phyloP scores from a whole-genome alignment of 2,329 filamentous ascomycete genomes.

The Taxawa tesnikishii region DNA sequence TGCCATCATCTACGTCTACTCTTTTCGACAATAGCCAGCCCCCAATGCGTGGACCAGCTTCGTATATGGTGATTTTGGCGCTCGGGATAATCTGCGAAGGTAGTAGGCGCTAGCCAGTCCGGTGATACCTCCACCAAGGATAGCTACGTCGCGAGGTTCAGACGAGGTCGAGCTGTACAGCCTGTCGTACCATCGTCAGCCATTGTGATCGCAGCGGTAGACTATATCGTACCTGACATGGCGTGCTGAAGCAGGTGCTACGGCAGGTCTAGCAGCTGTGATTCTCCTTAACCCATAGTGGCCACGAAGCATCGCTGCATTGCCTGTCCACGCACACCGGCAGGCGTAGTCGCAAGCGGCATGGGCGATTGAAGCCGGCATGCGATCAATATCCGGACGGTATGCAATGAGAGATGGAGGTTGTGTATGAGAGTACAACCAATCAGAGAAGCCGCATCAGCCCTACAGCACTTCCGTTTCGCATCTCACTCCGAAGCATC shows the following conservation, averaged over 20 bases:
- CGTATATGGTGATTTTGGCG: slow-evolving; percentile 69
- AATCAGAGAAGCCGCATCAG: too few relatives aligned
- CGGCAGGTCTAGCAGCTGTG: background rate
- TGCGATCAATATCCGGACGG: too few relatives aligned
- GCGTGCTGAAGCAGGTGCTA: background rate
- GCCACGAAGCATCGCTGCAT: slow-evolving; percentile 18
- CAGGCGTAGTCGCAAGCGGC: background rate
- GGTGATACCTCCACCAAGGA: slow-evolving; percentile 73
- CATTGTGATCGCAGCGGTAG: background rate
- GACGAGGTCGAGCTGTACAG: slow-evolving; percentile 4
- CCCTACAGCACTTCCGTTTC: too few relatives aligned
- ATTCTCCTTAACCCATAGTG: slow-evolving; percentile 9
- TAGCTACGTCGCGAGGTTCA: slow-evolving; percentile 39
- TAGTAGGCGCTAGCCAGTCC: slow-evolving; percentile 71
- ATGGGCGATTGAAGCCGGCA: background rate
- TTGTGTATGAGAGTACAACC: too few relatives aligned
- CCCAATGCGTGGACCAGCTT: slow-evolving; percentile 56
- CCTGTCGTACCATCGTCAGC: slow-evolving; percentile 1
- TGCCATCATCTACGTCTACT: slow-evolving; percentile 47
- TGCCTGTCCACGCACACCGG: slow-evolving; percentile 22
- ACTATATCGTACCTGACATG: background rate
- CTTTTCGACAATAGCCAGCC: slow-evolving; percentile 70
- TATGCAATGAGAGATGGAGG: too few relatives aligned
- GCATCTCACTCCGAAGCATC: too few relatives aligned
- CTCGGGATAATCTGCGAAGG: slow-evolving; percentile 56